These are phyloP conservation scores for Cytospora piceicola DNA, from an alignment of 2,329 filamentous ascomycete species.

Conservation along the genomic window DNA sequence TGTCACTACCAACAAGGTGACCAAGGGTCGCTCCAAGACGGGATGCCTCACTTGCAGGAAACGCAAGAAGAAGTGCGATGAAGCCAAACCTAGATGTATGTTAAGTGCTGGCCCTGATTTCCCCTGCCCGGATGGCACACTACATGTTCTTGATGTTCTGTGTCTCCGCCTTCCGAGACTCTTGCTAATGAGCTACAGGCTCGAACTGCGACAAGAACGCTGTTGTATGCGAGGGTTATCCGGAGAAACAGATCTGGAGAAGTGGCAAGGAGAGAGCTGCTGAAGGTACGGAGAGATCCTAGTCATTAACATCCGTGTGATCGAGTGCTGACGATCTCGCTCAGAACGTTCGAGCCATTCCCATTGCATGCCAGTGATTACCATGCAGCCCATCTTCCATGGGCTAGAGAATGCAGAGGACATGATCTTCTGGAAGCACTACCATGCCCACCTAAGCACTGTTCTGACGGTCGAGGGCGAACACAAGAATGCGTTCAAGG, in stretches of 20 bases:
- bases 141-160: not conserved
- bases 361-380: constrained; percentile 56
- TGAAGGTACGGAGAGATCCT: constrained; percentile 56
- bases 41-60: constrained; percentile 70
- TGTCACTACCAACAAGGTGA: constrained; percentile 65
- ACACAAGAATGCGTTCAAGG: constrained; percentile 81
- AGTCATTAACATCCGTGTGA: not conserved
- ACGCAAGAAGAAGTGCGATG: constrained; percentile 74
- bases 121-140: not conserved
- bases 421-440: constrained; percentile 80
- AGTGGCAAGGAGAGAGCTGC: constrained; percentile 78
- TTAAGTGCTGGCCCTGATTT: constrained; percentile 24
- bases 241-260: constrained; percentile 84
- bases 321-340: not conserved
- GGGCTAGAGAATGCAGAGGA: constrained; percentile 82
- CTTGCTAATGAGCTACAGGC: constrained; percentile 49
- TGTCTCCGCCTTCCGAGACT: constrained; percentile 6
- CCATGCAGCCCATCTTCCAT: constrained; percentile 70
- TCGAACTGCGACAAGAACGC: constrained; percentile 93
- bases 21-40: constrained; percentile 76
- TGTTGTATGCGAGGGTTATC: constrained; percentile 88
- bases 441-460: constrained; percentile 76
- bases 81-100: constrained; percentile 69
- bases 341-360: constrained; percentile 40
- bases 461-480: constrained; percentile 83